phyloP scores from a whole-genome alignment of 2,329 filamentous ascomycete genomes.

The Fusarium virguliforme region DNA sequence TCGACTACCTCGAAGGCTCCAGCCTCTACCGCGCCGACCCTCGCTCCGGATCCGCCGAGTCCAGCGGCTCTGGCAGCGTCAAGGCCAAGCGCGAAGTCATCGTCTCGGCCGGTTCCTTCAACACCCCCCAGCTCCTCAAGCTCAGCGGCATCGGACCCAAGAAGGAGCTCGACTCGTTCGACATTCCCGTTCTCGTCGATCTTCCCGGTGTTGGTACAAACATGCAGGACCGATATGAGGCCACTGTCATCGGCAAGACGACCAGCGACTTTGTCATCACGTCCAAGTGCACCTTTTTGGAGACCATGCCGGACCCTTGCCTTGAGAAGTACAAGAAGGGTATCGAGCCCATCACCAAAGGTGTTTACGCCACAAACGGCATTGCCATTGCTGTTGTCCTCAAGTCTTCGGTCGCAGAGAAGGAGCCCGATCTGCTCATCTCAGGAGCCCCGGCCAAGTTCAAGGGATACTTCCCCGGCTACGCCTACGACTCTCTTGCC shows the following conservation, averaged over 20 bases:
- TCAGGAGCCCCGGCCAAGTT: conserved; percentile 70
- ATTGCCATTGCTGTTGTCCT: conserved; percentile 65
- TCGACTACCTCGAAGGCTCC: conserved; percentile 53
- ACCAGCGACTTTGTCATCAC: conserved; percentile 43
- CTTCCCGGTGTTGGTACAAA: conserved; percentile 73
- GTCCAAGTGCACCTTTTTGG: conserved; percentile 43
- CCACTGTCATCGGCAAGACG: conserved; percentile 44
- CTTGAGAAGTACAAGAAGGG: conserved; percentile 39
- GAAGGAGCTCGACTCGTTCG: conserved; percentile 50
- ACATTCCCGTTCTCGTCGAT: conserved; percentile 53
- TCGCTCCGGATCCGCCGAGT: conserved; percentile 34
- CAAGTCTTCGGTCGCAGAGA: conserved; percentile 57
- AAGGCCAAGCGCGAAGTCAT: conserved; percentile 60
- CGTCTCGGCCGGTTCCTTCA: conserved; percentile 65
- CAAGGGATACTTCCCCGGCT: conserved; percentile 71
- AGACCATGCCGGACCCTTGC: conserved; percentile 40
- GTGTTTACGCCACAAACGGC: conserved; percentile 63
- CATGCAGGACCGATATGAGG: conserved; percentile 70
- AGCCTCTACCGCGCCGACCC: conserved; percentile 50
- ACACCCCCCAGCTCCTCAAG: conserved; percentile 67
- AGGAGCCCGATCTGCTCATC: conserved; percentile 69
- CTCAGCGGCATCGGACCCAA: conserved; percentile 59
- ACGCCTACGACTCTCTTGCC: conserved; percentile 61
- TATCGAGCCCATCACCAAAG: conserved; percentile 41
- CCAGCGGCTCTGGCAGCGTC: conserved; percentile 20